Evolutionary conservation across 1,139 yeast genomes (phyloP).

Genomic region (Protomyces inouyei): DNA sequence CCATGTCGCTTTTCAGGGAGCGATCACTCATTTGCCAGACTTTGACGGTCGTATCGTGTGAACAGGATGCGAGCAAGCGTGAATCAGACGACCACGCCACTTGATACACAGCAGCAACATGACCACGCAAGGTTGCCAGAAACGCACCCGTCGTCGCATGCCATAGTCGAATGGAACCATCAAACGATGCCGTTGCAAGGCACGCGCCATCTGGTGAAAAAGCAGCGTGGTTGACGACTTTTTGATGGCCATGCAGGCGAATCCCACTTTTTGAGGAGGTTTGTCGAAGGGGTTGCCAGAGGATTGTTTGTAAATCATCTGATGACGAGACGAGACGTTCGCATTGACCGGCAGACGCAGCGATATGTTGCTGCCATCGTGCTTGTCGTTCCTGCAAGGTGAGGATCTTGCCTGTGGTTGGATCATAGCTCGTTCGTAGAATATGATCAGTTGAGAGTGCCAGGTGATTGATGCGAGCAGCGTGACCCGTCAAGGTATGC

Average conservation of each 20-base stretch:
- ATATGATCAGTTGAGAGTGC: slow-evolving; percentile 88
- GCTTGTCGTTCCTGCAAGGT: slow-evolving; percentile 48
- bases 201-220: slow-evolving; percentile 94
- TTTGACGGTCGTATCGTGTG: slow-evolving; percentile 93
- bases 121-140: slow-evolving; percentile 86
- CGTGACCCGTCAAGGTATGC: slow-evolving; percentile 79
- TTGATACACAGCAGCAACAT: slow-evolving; percentile 96
- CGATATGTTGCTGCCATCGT: slow-evolving; percentile 74
- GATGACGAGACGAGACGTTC: slow-evolving; percentile 92
- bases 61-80: slow-evolving; percentile 81
- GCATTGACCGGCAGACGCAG: slow-evolving; percentile 52
- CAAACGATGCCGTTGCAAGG: slow-evolving; percentile 90
- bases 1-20: slow-evolving; percentile 79
- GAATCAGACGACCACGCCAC: slow-evolving; percentile 99
- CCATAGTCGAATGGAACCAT: slow-evolving; percentile 91
- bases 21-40: slow-evolving; percentile 93
- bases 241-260: slow-evolving; percentile 97
- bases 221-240: slow-evolving; percentile 89
- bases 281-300: slow-evolving; percentile 64
- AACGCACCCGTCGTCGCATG: slow-evolving; percentile 94
- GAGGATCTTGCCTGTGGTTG: slow-evolving; percentile 27
- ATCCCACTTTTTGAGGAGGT: slow-evolving; percentile 75
- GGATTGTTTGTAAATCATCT: slow-evolving; percentile 95
- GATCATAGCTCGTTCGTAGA: slow-evolving; percentile 64
- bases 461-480: slow-evolving; percentile 96